A percentile compares a stretch with the other conserved stretches of the same genome.
These are phyloP conservation scores for Phenoliferia sp. DNA, from an alignment of 1,284 basidiomycete genomes.

Conservation along the genomic window DNA sequence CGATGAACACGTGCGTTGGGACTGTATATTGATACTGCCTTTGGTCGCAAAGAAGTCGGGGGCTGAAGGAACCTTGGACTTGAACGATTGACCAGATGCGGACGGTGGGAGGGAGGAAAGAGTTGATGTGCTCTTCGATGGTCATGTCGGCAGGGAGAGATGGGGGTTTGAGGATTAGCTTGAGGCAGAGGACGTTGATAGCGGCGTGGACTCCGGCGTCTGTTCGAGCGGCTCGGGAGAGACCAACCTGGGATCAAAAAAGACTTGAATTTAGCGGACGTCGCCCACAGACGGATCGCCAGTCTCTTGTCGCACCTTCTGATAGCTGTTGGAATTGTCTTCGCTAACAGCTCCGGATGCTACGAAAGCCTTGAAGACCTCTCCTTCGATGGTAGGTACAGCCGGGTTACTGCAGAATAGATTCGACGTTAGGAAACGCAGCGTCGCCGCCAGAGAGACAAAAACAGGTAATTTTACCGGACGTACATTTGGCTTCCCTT, in stretches of 20 bases:
- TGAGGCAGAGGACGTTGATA: slow-evolving; percentile 84
- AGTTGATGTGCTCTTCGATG: slow-evolving; percentile 56
- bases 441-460: too few species aligned
- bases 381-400: slow-evolving; percentile 82
- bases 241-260: slow-evolving; percentile 56
- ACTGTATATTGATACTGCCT: slow-evolving; percentile 96
- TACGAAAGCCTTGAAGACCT: slow-evolving; percentile 81
- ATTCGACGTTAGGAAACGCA: not conserved
- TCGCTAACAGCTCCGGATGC: slow-evolving; percentile 84
- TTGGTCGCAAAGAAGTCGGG: slow-evolving; percentile 80
- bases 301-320: slow-evolving; percentile 57
- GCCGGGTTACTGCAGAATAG: slow-evolving; percentile 46
- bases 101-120: slow-evolving; percentile 80
- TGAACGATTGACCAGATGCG: slow-evolving; percentile 88
- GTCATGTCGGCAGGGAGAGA: slow-evolving; percentile 11
- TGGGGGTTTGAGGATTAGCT: slow-evolving; percentile 63
- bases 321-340: slow-evolving; percentile 87
- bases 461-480: too few species aligned
- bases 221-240: slow-evolving; percentile 86
- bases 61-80: slow-evolving; percentile 88
- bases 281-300: too few species aligned
- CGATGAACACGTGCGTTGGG: slow-evolving; percentile 88
- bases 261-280: too few species aligned
- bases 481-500: slow-evolving; percentile 93
- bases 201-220: slow-evolving; percentile 98